These are phyloP conservation scores for Diplodia seriata DNA, from an alignment of 2,329 filamentous ascomycete species.

Conservation along the genomic window DNA sequence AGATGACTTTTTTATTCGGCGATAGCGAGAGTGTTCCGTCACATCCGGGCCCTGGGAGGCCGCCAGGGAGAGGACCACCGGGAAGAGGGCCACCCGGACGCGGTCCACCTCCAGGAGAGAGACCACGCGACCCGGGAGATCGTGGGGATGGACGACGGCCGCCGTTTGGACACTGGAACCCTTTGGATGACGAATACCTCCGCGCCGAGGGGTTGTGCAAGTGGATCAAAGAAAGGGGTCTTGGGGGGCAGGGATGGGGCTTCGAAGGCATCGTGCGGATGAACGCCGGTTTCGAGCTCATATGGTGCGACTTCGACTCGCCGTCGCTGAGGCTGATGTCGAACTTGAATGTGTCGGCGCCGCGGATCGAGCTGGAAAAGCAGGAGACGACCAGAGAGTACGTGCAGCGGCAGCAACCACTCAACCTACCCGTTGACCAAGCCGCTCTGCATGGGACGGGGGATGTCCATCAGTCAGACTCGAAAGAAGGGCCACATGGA, in stretches of 20 bases:
- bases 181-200: conserved; percentile 56
- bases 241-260: conserved; percentile 57
- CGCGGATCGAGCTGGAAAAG: conserved; percentile 41
- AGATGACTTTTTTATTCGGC: conserved; percentile 60
- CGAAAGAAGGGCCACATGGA: conserved; percentile 36
- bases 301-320: conserved; percentile 60
- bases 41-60: conserved; percentile 7
- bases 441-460: neutral
- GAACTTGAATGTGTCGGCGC: conserved; percentile 57
- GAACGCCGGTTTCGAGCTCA: conserved; percentile 61
- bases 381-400: neutral
- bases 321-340: conserved; percentile 53
- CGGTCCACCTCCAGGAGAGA: conserved; percentile 27
- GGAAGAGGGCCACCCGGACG: conserved; percentile 10
- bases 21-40: conserved; percentile 49
- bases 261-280: conserved; percentile 60
- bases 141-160: conserved; percentile 6
- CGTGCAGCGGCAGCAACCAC: too few relatives aligned
- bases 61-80: conserved; percentile 9
- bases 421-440: neutral
- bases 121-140: neutral
- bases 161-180: conserved; percentile 40
- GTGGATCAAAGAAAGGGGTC: conserved; percentile 51
- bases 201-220: conserved; percentile 57
- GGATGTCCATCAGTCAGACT: neutral